phyloP scores from a whole-genome alignment of 305 asterid species.

The Fraxinus baroniana region DNA sequence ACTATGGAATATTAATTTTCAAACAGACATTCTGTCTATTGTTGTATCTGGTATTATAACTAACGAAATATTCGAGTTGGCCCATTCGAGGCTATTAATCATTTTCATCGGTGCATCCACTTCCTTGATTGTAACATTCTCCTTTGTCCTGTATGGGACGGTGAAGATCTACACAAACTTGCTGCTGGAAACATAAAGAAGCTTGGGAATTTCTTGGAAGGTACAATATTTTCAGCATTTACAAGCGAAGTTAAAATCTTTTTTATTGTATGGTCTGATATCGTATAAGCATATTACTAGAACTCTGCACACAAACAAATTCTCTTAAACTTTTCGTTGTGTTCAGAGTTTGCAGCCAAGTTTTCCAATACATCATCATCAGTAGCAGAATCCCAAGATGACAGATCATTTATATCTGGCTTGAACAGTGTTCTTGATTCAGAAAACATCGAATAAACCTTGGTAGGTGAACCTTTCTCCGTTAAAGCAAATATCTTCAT shows the following conservation, averaged over 20 bases:
- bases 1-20: conserved; percentile 37
- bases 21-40: conserved; percentile 42
- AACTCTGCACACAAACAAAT: not conserved
- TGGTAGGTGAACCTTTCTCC: conserved; percentile 24
- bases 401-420: conserved; percentile 8
- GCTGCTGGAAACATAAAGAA: conserved; percentile 30
- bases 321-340: too few species aligned
- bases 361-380: conserved; percentile 6
- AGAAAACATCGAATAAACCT: conserved; percentile 27
- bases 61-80: conserved; percentile 34
- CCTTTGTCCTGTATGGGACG: conserved; percentile 38
- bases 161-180: conserved; percentile 33
- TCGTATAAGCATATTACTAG: too few species aligned
- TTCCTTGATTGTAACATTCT: conserved; percentile 31
- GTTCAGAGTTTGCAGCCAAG: conserved; percentile 38
- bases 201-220: conserved; percentile 41
- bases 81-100: conserved; percentile 32
- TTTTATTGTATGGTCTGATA: not conserved
- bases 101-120: conserved; percentile 37
- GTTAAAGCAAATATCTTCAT: not conserved
- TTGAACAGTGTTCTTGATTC: conserved; percentile 37
- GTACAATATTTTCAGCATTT: conserved; percentile 1
- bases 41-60: conserved; percentile 41
- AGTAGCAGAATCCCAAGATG: not conserved
- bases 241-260: not conserved